A percentile compares a stretch with the other conserved stretches of the same genome.
phyloP scores from a whole-genome alignment of 768 basidiomycete species.

The Favolaschia claudopus region DNA sequence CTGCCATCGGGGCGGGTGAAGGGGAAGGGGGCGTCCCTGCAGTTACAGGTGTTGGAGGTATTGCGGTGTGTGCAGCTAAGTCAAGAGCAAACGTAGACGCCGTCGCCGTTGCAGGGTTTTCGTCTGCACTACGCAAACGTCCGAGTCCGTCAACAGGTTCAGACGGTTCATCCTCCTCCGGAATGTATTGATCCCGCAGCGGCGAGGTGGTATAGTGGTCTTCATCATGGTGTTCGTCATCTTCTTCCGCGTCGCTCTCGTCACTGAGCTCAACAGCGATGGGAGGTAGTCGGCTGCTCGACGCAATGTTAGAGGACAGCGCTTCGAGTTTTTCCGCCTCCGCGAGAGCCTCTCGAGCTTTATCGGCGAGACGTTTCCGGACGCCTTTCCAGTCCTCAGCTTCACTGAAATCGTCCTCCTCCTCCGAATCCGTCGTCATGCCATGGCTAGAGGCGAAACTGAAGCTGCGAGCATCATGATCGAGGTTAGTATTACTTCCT shows the following conservation, averaged over 20 bases:
- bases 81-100: slow-evolving; percentile 23
- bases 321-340: slow-evolving; percentile 59
- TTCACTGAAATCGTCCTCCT: slow-evolving; percentile 60
- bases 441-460: slow-evolving; percentile 77
- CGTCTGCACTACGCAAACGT: slow-evolving; percentile 30
- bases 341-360: slow-evolving; percentile 69
- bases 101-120: slow-evolving; percentile 46
- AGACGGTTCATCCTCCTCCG: slow-evolving; percentile 73
- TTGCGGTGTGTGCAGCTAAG: slow-evolving; percentile 21
- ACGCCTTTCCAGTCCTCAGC: slow-evolving; percentile 69
- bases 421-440: slow-evolving; percentile 62
- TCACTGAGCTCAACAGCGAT: slow-evolving; percentile 82
- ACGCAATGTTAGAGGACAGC: slow-evolving; percentile 40
- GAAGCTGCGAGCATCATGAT: slow-evolving; percentile 72
- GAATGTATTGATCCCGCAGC: slow-evolving; percentile 62
- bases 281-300: slow-evolving; percentile 55
- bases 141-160: slow-evolving; percentile 33
- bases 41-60: slow-evolving; percentile 35
- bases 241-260: slow-evolving; percentile 78
- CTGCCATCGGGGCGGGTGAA: slow-evolving; percentile 38
- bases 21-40: slow-evolving; percentile 36
- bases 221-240: slow-evolving; percentile 59
- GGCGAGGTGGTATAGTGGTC: slow-evolving; percentile 48
- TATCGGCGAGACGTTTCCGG: slow-evolving; percentile 71
- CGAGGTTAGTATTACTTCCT: slow-evolving; percentile 41